A percentile compares a stretch with the other conserved stretches of the same genome.
Evolutionary conservation across 257 asterid genomes (phyloP).

Genomic region (Petunia secreta): DNA sequence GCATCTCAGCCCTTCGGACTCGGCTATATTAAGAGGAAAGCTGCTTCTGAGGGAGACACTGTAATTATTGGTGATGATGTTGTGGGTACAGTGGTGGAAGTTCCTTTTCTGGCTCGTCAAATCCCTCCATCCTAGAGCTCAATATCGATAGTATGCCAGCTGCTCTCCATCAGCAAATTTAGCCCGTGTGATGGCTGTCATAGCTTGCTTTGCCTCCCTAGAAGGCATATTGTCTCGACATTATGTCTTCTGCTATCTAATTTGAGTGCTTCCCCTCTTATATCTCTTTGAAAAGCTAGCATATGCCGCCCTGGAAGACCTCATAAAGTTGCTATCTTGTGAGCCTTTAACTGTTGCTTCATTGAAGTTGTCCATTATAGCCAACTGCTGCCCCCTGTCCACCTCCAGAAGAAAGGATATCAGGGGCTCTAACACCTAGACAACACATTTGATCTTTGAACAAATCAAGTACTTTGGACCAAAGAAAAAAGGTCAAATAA

Average conservation of each 20-base stretch:
- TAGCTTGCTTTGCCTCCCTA: neutral
- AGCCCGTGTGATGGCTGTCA: neutral
- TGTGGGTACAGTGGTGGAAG: slow-evolving; percentile 74
- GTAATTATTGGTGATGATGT: slow-evolving; percentile 67
- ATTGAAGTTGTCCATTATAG: neutral
- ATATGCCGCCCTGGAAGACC: neutral
- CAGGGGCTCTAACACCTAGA: neutral
- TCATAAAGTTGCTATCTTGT: neutral
- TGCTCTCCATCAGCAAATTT: neutral
- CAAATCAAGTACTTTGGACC: too few relatives aligned
- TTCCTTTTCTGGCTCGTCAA: slow-evolving; percentile 82
- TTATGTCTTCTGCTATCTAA: neutral
- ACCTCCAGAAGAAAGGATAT: slow-evolving; percentile 1
- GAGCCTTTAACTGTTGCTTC: slow-evolving; percentile 12
- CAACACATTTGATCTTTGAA: neutral
- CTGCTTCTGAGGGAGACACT: slow-evolving; percentile 71
- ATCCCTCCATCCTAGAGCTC: slow-evolving; percentile 36
- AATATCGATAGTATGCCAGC: neutral
- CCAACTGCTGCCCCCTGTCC: neutral
- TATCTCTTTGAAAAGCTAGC: neutral
- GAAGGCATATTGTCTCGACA: neutral
- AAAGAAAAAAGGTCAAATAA: too few relatives aligned
- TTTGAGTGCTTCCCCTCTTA: neutral
- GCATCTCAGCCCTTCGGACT: slow-evolving; percentile 72
- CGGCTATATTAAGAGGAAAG: slow-evolving; percentile 81